phyloP scores from a whole-genome alignment of 148 eudicot species.

The Tetragonia tetragonoides region DNA sequence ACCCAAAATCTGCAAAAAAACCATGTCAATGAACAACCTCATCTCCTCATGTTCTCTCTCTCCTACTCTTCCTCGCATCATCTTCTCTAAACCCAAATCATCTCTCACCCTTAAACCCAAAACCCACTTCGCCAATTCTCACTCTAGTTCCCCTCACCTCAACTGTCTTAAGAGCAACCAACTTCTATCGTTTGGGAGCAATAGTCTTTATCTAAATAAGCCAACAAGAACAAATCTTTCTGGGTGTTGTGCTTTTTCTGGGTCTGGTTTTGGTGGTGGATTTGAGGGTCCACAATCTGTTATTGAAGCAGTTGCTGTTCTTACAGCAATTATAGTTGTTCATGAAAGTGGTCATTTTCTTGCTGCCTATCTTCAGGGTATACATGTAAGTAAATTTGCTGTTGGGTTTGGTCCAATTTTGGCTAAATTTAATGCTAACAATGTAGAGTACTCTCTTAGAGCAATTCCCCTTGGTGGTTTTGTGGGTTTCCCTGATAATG shows the following conservation, averaged over 20 bases:
- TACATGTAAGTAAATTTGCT: conserved; percentile 97
- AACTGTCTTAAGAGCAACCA: conserved; percentile 24
- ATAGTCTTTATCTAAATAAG: conserved; percentile 13
- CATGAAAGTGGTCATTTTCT: conserved; percentile 97
- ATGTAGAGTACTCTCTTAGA: conserved; percentile 91
- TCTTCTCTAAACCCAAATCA: conserved; percentile 38
- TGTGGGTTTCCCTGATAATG: conserved; percentile 99
- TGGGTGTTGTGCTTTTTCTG: conserved; percentile 48
- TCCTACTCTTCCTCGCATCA: conserved; percentile 28
- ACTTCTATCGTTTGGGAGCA: not conserved
- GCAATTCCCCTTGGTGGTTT: conserved; percentile 97
- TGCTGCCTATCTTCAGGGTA: conserved; percentile 93
- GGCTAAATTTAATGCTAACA: conserved; percentile 85
- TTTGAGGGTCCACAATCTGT: conserved; percentile 84
- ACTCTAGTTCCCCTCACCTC: not conserved
- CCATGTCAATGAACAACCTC: conserved; percentile 41
- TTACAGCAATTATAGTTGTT: conserved; percentile 87
- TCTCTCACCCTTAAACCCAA: conserved; percentile 32
- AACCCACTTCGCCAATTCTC: conserved; percentile 39
- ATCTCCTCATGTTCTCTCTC: conserved; percentile 43
- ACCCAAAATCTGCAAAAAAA: conserved; percentile 12
- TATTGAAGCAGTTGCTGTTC: conserved; percentile 61
- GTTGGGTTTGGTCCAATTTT: conserved; percentile 97
- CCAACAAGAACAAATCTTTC: conserved; percentile 18
- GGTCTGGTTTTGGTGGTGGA: conserved; percentile 59